These are phyloP conservation scores for Cordyceps fumosorosea DNA, from an alignment of 2,329 filamentous ascomycete species.

Conservation along the genomic window DNA sequence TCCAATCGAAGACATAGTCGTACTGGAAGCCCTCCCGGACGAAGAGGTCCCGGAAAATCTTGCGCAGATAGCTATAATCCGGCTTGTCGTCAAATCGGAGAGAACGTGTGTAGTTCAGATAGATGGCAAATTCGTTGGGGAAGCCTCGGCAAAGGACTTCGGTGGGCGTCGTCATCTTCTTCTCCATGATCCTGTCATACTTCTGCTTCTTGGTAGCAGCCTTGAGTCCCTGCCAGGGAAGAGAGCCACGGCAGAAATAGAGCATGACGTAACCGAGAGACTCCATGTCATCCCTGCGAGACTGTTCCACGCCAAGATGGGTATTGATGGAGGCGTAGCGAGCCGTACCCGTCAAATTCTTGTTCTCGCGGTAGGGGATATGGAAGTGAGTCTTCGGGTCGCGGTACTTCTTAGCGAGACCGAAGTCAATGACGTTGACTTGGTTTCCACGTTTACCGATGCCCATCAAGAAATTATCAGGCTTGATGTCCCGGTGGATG, in stretches of 20 bases:
- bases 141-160: constrained; percentile 98
- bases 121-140: constrained; percentile 99
- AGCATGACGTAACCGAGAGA: constrained; percentile 99
- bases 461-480: constrained; percentile 99
- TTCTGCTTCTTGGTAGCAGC: constrained; percentile 99
- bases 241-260: constrained; percentile 98
- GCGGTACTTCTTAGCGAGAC: constrained; percentile 98
- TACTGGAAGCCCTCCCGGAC: constrained; percentile 99
- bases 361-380: constrained; percentile 99
- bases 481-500: constrained; percentile 99
- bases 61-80: constrained; percentile 98
- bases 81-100: constrained; percentile 99
- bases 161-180: constrained; percentile 99
- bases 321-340: constrained; percentile 99
- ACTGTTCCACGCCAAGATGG: constrained; percentile 96
- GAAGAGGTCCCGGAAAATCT: constrained; percentile 99
- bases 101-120: constrained; percentile 97
- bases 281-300: constrained; percentile 98
- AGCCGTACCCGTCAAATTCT: constrained; percentile 98
- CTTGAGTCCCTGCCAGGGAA: constrained; percentile 98
- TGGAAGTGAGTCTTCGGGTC: constrained; percentile 99
- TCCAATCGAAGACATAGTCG: constrained; percentile 99
- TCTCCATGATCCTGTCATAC: constrained; percentile 99
- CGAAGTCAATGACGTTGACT: constrained; percentile 99
- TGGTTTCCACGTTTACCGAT: constrained; percentile 99